A percentile compares a stretch with the other conserved stretches of the same genome.
Conservation (phyloP, 2,329 filamentous ascomycete genomes). For the Fusarium tuaranense region DNA sequence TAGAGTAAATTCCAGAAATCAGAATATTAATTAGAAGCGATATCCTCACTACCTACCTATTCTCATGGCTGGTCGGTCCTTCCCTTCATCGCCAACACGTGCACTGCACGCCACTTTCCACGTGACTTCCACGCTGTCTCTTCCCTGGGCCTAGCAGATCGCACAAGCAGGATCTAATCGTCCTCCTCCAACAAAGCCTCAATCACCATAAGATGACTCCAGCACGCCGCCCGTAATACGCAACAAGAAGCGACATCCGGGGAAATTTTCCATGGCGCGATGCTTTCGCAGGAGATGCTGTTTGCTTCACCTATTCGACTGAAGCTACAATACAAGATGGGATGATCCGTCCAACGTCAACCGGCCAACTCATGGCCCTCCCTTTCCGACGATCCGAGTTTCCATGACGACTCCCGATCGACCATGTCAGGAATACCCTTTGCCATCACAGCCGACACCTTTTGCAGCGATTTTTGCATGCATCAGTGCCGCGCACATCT, state of each 20-base stretch:
- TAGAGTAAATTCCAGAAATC: neutral
- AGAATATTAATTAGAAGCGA: neutral
- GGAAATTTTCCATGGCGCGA: constrained; percentile 2
- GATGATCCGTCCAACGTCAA: constrained; percentile 2
- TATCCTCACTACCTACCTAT: neutral
- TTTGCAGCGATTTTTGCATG: neutral
- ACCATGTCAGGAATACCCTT: constrained; percentile 6
- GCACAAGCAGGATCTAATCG: constrained; percentile 38
- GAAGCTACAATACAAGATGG: constrained; percentile 6
- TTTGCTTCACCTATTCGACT: constrained; percentile 9
- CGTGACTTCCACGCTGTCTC: constrained; percentile 33
- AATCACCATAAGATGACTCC: constrained; percentile 30
- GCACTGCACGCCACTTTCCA: constrained; percentile 11
- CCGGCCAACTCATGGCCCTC: constrained; percentile 16
- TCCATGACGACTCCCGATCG: constrained; percentile 21
- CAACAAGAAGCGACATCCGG: constrained; percentile 8
- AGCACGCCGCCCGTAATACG: constrained; percentile 16
- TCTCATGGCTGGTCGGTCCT: neutral
- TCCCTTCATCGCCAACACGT: constrained; percentile 10
- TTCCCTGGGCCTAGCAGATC: constrained; percentile 25
- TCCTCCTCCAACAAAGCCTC: constrained; percentile 38
- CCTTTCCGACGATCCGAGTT: constrained; percentile 36
- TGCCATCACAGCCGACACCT: neutral
- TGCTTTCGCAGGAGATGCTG: neutral
- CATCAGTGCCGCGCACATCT: neutral